Evolutionary conservation across 1,139 yeast genomes (phyloP).

Genomic region (Nakaseomyces bracarensis): DNA sequence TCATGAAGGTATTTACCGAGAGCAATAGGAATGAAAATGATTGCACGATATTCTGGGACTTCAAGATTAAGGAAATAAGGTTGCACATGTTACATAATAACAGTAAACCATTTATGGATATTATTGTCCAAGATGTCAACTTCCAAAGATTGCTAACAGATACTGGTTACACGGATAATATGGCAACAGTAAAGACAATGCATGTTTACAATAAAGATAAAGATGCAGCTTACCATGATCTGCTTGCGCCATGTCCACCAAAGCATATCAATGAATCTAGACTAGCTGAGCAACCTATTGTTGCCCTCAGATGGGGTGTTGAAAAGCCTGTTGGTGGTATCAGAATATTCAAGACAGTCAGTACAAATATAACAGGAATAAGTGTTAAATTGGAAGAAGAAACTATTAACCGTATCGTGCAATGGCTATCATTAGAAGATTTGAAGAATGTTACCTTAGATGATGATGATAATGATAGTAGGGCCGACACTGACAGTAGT

Average conservation of each 20-base stretch:
- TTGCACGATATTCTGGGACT: conserved; percentile 42
- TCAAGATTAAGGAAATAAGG: conserved; percentile 63
- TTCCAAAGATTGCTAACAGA: conserved; percentile 54
- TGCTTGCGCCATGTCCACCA: conserved; percentile 45
- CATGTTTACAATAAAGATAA: conserved; percentile 63
- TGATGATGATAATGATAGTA: conserved; percentile 12
- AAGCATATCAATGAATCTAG: conserved; percentile 14
- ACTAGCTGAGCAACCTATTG: conserved; percentile 28
- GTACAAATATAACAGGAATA: conserved; percentile 47
- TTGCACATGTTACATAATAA: conserved; percentile 60
- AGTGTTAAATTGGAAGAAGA: conserved; percentile 51
- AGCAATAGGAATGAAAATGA: conserved; percentile 26
- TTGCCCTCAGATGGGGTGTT: conserved; percentile 54
- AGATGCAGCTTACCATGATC: conserved; percentile 60
- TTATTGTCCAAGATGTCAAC: conserved; percentile 55
- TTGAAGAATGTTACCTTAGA: conserved; percentile 22
- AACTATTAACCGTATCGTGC: conserved; percentile 49
- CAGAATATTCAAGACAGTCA: conserved; percentile 47
- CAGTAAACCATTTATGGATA: conserved; percentile 60
- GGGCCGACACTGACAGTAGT: neutral
- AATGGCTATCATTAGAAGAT: conserved; percentile 45
- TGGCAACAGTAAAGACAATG: conserved; percentile 50
- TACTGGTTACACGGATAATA: conserved; percentile 57
- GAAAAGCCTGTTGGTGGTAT: conserved; percentile 64
- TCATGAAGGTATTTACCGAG: conserved; percentile 31